Evolutionary conservation across 768 basidiomycete genomes (phyloP), one percentile per base, ranked within the genome.

Genomic region (Boletus patriciae): DNA sequence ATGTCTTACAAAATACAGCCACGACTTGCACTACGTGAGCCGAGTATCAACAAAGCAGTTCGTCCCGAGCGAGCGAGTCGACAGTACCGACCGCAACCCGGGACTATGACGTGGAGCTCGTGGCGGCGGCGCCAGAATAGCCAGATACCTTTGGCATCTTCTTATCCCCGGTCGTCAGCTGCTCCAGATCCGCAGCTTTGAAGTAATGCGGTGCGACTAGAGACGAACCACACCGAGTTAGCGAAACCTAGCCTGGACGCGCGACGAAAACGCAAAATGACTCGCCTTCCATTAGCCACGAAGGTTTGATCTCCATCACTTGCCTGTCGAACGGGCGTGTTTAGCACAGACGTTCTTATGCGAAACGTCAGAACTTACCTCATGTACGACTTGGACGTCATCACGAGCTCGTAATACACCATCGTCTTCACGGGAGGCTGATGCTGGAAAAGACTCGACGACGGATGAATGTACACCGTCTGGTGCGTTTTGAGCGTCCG

Each of bases 311-410:
- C 66, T 98, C 97, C 94, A 98, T 98, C 38, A 94, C 82, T 79
- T 98, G 95, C 59, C 92, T 88, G 61, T 38, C 40, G 38, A 46
- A 42, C 18, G 23, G 6, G 31, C 21, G 8, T 37, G 1, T 21
- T 58, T 34, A 54, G 46, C 34, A 53, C 47, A 15, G 8, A 29
- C 3, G 16, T 19, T 18, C 12, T 3, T 6, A 11, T 16, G 10
- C 13, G 25, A 50, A 44, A 40, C 37, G 21, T 13, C 31, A 1
- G 12, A n/a, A 73, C 80, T 13, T 48, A 85, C 80, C 92, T 81
- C 83, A 98, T 90, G 68, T 97, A 99, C 33, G 97, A 98, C 74
- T 98, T 98, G 38, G 88, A 88, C 9, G 97, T 99, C 83, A 96
- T 89, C 23, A 99, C 96, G 23, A 99, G 83, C 72, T 98, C 97